Percentiles rank a stretch among this genome's conserved stretches.
Evolutionary conservation across 805 yeast species (phyloP).

Genomic region (Wickerhamiella azymoides): DNA sequence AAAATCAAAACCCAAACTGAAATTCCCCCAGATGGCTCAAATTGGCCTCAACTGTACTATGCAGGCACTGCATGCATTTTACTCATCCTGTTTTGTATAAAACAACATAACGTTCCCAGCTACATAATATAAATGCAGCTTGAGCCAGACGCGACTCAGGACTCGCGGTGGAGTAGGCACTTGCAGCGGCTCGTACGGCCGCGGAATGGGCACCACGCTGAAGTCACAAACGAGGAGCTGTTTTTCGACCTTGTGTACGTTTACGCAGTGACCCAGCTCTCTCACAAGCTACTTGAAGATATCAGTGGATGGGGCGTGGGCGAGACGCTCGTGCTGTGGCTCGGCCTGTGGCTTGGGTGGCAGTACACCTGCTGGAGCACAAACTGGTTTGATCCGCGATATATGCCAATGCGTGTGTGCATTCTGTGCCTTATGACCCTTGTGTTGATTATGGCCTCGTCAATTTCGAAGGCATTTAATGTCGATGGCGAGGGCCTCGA

Average conservation of each 20-base stretch:
- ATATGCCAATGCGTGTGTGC: background rate
- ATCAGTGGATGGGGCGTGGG: conserved; percentile 1
- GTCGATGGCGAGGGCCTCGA: background rate
- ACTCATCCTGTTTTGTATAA: no score
- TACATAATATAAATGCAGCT: background rate
- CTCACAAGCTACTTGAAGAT: background rate
- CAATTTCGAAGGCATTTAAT: background rate
- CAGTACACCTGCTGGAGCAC: conserved; percentile 1
- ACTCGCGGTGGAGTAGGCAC: background rate
- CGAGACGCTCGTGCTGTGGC: background rate
- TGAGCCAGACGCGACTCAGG: background rate
- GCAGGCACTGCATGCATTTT: no score
- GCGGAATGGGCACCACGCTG: background rate
- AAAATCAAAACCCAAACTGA: no score
- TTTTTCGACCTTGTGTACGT: conserved; percentile 3
- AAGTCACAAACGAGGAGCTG: conserved; percentile 1
- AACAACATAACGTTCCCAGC: no score
- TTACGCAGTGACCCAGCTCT: background rate
- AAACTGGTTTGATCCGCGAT: conserved; percentile 1
- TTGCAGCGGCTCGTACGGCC: background rate
- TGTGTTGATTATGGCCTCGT: background rate
- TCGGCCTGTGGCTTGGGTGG: conserved; percentile 1
- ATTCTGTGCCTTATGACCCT: background rate
- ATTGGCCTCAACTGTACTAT: no score
- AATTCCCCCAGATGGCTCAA: no score